A percentile compares a stretch with the other conserved stretches of the same genome.
These are phyloP conservation scores for Claviceps maximensis DNA, from an alignment of 2,329 filamentous ascomycete species.

Conservation along the genomic window DNA sequence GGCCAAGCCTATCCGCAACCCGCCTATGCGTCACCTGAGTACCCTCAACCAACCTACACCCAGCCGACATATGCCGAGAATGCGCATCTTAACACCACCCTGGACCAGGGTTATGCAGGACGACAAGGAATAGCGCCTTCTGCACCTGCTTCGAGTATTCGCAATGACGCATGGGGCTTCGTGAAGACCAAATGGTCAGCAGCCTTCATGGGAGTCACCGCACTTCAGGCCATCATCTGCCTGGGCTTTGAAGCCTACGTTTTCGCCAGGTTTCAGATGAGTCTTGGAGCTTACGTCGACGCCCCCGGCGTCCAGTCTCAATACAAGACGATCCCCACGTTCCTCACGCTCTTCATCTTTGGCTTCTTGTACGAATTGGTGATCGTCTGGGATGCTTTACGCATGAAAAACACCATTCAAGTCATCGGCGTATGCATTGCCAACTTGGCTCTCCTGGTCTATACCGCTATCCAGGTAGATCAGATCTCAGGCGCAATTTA, in stretches of 20 bases:
- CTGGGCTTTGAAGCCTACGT: conserved; percentile 86
- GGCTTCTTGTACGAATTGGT: conserved; percentile 87
- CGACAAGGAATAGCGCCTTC: conserved; percentile 24
- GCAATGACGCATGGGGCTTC: conserved; percentile 45
- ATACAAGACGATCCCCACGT: conserved; percentile 74
- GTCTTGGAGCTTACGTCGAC: conserved; percentile 30
- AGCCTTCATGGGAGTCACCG: conserved; percentile 62
- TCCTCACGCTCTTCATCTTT: conserved; percentile 92
- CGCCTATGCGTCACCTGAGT: conserved; percentile 17
- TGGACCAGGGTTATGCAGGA: conserved; percentile 24
- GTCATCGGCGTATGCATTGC: conserved; percentile 89
- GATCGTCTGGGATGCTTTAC: conserved; percentile 83
- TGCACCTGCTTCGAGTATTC: conserved; percentile 18
- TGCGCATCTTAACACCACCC: conserved; percentile 17
- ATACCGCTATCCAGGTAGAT: conserved; percentile 83
- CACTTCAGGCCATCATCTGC: conserved; percentile 66
- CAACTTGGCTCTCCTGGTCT: conserved; percentile 83
- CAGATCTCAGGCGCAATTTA: conserved; percentile 68
- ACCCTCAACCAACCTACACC: conserved; percentile 12
- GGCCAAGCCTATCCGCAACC: conserved; percentile 21
- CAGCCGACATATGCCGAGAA: conserved; percentile 17
- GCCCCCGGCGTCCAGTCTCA: conserved; percentile 33
- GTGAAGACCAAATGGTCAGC: conserved; percentile 82
- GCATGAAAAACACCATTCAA: conserved; percentile 96
- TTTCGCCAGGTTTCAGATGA: conserved; percentile 72